Evolutionary conservation across 2,329 filamentous ascomycete genomes (phyloP).

Genomic region (Penicillium thymicola): DNA sequence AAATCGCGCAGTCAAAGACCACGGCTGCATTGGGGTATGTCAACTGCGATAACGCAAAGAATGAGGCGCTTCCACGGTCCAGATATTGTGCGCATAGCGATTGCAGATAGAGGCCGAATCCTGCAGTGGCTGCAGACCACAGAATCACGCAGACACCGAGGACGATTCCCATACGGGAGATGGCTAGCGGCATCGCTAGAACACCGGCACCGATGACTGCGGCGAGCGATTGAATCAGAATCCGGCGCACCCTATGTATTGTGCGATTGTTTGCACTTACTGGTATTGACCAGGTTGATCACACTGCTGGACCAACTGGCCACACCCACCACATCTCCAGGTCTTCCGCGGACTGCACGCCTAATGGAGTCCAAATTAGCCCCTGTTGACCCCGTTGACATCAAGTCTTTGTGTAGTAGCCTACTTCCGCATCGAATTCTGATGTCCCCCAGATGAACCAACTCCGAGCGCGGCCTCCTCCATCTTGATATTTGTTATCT

Average conservation of each 20-base stretch:
- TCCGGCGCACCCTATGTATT: not conserved
- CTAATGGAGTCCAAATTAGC: slow-evolving; percentile 19
- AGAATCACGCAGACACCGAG: slow-evolving; percentile 79
- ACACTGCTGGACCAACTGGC: slow-evolving; percentile 88
- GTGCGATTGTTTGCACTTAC: slow-evolving; percentile 50
- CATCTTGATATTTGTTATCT: slow-evolving; percentile 20
- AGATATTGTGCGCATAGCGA: slow-evolving; percentile 89
- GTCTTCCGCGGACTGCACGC: slow-evolving; percentile 57
- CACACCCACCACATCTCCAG: slow-evolving; percentile 65
- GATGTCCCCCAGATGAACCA: slow-evolving; percentile 19
- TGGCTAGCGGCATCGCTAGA: slow-evolving; percentile 89
- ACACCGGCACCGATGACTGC: slow-evolving; percentile 89
- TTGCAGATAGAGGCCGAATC: slow-evolving; percentile 93
- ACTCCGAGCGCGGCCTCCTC: slow-evolving; percentile 33
- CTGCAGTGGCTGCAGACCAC: slow-evolving; percentile 85
- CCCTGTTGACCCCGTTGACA: not conserved
- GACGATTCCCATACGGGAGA: slow-evolving; percentile 92
- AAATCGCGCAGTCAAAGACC: slow-evolving; percentile 91
- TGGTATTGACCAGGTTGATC: slow-evolving; percentile 95
- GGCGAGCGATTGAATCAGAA: slow-evolving; percentile 14
- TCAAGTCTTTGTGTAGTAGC: not conserved
- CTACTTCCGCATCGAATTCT: not conserved
- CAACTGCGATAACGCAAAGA: slow-evolving; percentile 94
- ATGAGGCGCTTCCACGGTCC: slow-evolving; percentile 82
- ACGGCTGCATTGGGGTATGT: slow-evolving; percentile 96